Evolutionary conservation across 441 rosid genomes (phyloP).

Genomic region (Erodium moschatum): DNA sequence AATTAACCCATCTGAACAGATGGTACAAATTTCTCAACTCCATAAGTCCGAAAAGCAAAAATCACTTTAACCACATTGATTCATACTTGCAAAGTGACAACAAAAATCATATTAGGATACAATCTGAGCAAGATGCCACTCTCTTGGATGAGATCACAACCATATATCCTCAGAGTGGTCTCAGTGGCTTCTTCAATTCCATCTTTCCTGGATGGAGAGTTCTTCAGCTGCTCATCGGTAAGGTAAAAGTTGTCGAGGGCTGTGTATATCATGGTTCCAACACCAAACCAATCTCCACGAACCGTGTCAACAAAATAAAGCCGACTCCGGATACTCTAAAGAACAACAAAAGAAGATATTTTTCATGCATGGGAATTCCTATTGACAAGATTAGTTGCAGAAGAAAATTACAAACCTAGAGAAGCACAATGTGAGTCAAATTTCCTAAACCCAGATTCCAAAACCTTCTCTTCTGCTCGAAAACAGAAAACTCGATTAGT

Average conservation of each 20-base stretch:
- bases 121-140: slow-evolving; percentile 71
- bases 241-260: slow-evolving; percentile 84
- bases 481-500: no score
- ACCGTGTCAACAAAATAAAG: neutral
- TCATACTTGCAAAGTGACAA: neutral
- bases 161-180: slow-evolving; percentile 63
- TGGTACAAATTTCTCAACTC: neutral
- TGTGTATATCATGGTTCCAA: slow-evolving; percentile 60
- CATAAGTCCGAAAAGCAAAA: neutral
- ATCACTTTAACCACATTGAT: neutral
- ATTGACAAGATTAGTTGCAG: neutral
- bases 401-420: neutral
- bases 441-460: neutral
- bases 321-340: neutral
- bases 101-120: slow-evolving; percentile 33
- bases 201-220: slow-evolving; percentile 75
- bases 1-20: neutral
- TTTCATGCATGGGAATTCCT: neutral
- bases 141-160: slow-evolving; percentile 90
- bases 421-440: neutral
- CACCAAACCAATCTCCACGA: slow-evolving; percentile 10
- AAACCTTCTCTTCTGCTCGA: neutral
- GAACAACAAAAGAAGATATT: neutral
- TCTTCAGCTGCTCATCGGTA: slow-evolving; percentile 56
- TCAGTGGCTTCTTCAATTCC: slow-evolving; percentile 77